Evolutionary conservation across 2,329 filamentous ascomycete genomes (phyloP), one percentile per base, ranked within the genome.

Genomic region (Lecanicillium sp.): DNA sequence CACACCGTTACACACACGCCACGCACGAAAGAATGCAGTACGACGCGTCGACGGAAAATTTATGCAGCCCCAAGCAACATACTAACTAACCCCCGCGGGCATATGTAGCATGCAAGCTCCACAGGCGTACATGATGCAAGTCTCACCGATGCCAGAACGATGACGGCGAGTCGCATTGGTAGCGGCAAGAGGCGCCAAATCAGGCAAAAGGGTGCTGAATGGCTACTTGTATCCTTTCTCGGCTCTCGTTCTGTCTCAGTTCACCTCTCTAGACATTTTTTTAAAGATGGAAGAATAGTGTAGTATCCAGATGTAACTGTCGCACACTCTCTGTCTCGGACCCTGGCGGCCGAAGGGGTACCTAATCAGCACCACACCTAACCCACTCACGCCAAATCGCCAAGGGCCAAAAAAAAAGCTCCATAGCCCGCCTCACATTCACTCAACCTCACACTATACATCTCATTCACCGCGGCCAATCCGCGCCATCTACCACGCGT

Each of bases 101-200:
- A n/a, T n/a, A 23, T 37, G 17, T 35, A 32, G 17, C 30, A 9
- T 5, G n/a, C 24, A 15, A n/a, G 26, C 35, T 46, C 44, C 44
- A 46, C 44, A 41, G 21, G 21, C n/a, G 37, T 12, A 9, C 24
- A 21, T 41, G 6, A 21, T 39, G 26, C 35, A 46, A 19, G 44
- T 46, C 35, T 46, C 44, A 39, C 35, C 26, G 19, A 46, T 21
- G 35, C 24, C 44, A 39, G 44, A 46, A 38, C 33, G n/a, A 45
- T 45, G 44, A 46, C 44, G 24, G 26, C n/a, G n/a, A n/a, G n/a
- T n/a, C n/a, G n/a, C n/a, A n/a, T n/a, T n/a, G n/a, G n/a, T n/a
- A n/a, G n/a, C n/a, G n/a, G n/a, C n/a, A n/a, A n/a, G n/a, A n/a
- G n/a, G n/a, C n/a, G n/a, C n/a, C n/a, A n/a, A n/a, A n/a, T n/a